Percentiles rank a stretch among this genome's conserved stretches.
phyloP scores from a whole-genome alignment of 331 rosid species.

The Arachis monticola region DNA sequence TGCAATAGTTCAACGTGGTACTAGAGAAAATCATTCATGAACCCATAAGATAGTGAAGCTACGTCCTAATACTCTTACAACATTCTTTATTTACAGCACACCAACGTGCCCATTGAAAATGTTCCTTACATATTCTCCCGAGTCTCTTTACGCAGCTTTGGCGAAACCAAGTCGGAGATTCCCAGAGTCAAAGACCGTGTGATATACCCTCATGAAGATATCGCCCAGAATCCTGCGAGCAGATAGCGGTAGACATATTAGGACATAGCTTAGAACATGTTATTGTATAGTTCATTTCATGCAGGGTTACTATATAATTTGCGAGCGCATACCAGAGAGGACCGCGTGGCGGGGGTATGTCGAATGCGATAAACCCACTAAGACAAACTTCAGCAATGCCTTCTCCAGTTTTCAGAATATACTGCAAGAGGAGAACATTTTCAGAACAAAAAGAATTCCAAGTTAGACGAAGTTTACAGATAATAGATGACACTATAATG shows the following conservation, averaged over 20 bases:
- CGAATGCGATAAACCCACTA: constrained; percentile 83
- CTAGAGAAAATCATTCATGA: neutral
- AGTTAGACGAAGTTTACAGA: constrained; percentile 37
- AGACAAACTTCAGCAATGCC: constrained; percentile 66
- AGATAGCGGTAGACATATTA: neutral
- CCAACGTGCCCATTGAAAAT: constrained; percentile 25
- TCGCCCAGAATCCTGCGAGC: constrained; percentile 88
- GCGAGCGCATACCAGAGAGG: constrained; percentile 72
- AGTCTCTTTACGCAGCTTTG: constrained; percentile 54
- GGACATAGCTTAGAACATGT: neutral
- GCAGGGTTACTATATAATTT: neutral
- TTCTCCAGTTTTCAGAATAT: constrained; percentile 75
- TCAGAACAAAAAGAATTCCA: constrained; percentile 23
- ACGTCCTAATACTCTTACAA: constrained; percentile 13
- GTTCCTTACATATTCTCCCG: constrained; percentile 26
- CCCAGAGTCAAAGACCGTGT: constrained; percentile 81
- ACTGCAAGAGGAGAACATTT: constrained; percentile 54
- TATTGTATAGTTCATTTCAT: neutral
- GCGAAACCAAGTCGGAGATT: constrained; percentile 77
- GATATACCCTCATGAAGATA: constrained; percentile 81
- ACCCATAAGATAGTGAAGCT: constrained; percentile 22
- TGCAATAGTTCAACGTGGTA: neutral
- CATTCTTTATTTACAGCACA: constrained; percentile 45
- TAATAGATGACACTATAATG: constrained; percentile 8
- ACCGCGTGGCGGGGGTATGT: constrained; percentile 75